Evolutionary conservation across 495 filamentous ascomycete species (phyloP).

Genomic region (Barbatosphaeria neglecta): DNA sequence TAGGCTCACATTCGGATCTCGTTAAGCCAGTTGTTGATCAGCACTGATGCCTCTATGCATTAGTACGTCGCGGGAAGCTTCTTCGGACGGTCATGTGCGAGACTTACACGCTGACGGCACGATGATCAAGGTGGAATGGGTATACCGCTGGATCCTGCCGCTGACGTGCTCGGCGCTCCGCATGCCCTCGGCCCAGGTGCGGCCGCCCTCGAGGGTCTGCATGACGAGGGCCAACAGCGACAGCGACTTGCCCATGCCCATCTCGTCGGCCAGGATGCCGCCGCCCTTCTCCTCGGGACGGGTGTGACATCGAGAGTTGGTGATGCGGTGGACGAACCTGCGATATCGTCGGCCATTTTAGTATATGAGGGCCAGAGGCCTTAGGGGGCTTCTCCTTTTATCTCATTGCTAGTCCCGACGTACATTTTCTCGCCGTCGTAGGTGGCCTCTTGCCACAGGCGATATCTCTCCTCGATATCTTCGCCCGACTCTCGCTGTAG

Average conservation of each 20-base stretch:
- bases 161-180: background rate
- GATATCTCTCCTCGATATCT: conserved; percentile 13
- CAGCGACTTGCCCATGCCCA: conserved; percentile 38
- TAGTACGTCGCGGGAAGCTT: background rate
- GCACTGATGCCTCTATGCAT: background rate
- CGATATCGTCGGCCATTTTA: background rate
- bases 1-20: conserved; percentile 15
- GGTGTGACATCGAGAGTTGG: conserved; percentile 6
- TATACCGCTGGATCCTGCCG: conserved; percentile 2
- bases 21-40: conserved; percentile 16
- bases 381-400: no score
- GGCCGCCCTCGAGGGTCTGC: conserved; percentile 10
- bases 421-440: conserved; percentile 11
- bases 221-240: conserved; percentile 23
- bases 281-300: conserved; percentile 16
- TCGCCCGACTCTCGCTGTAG: conserved; percentile 16
- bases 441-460: conserved; percentile 11
- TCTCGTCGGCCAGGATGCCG: conserved; percentile 32
- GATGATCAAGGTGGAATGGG: conserved; percentile 31
- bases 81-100: background rate
- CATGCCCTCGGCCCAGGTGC: conserved; percentile 32
- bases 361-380: background rate
- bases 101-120: conserved; percentile 22
- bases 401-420: no score
- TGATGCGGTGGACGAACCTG: conserved; percentile 20